Evolutionary conservation across 345 rosid species (phyloP).

Genomic region (Eucalyptus urophylla): DNA sequence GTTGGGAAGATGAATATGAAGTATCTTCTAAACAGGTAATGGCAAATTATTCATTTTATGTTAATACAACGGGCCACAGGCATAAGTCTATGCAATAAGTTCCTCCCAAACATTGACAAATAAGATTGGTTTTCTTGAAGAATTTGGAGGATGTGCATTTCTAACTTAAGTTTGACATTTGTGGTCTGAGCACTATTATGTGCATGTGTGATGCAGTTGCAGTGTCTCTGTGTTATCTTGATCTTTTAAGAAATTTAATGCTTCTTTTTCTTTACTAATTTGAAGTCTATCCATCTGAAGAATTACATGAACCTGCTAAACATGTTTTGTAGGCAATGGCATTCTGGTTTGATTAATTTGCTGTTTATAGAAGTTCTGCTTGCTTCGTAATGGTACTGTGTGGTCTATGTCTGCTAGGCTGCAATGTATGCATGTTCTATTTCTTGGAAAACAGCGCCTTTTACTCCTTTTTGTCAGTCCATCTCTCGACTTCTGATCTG

Average conservation of each 20-base stretch:
- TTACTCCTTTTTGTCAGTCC: background rate
- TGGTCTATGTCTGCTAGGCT: background rate
- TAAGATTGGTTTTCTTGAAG: background rate
- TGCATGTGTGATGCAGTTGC: background rate
- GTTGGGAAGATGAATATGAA: slow-evolving; percentile 98
- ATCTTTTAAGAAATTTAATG: background rate
- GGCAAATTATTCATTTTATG: background rate
- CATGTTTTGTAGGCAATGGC: background rate
- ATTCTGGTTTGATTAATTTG: background rate
- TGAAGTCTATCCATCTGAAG: background rate
- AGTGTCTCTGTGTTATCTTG: background rate
- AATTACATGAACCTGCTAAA: background rate
- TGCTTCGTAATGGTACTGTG: background rate
- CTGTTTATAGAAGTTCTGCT: background rate
- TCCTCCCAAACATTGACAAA: background rate
- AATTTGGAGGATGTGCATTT: background rate
- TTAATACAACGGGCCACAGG: background rate
- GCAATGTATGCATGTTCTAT: background rate
- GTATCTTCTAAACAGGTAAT: slow-evolving; percentile 89
- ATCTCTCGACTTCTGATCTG: background rate
- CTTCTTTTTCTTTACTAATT: background rate
- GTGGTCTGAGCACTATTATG: background rate
- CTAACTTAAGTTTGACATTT: background rate
- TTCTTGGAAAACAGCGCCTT: background rate
- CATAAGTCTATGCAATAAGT: background rate